phyloP scores from a whole-genome alignment of 768 basidiomycete genomes.

The Candolleomyces eurysporus region DNA sequence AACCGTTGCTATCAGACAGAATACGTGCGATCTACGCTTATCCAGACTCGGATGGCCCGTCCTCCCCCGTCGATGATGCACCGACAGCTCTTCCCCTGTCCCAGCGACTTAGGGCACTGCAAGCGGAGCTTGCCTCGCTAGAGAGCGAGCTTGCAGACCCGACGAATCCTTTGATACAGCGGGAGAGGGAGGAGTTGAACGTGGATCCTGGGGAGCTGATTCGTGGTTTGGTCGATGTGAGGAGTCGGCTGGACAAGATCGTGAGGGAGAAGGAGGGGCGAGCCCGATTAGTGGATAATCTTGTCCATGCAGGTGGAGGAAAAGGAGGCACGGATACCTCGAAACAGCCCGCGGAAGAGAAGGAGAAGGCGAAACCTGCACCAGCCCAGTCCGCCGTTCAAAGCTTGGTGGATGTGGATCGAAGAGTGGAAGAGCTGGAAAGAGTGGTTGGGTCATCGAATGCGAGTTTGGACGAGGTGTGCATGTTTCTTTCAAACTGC shows the following conservation, averaged over 20 bases:
- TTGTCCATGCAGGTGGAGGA: constrained; percentile 38
- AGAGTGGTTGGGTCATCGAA: constrained; percentile 79
- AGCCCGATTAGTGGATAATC: constrained; percentile 57
- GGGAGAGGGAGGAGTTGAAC: constrained; percentile 56
- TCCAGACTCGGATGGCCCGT: constrained; percentile 61
- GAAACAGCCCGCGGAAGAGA: constrained; percentile 6
- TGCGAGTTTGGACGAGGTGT: constrained; percentile 73
- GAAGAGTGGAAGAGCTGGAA: constrained; percentile 81
- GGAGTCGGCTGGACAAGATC: constrained; percentile 66
- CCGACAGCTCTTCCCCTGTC: constrained; percentile 48
- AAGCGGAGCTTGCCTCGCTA: constrained; percentile 75
- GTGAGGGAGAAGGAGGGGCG: constrained; percentile 64
- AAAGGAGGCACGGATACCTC: constrained; percentile 8
- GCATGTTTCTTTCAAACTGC: not conserved
- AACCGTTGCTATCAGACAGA: constrained; percentile 33
- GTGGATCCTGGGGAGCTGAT: constrained; percentile 76
- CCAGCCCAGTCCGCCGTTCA: constrained; percentile 39
- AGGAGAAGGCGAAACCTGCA: constrained; percentile 4
- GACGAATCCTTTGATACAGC: constrained; percentile 63
- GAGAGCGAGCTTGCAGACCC: constrained; percentile 84
- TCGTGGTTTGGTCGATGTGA: constrained; percentile 72
- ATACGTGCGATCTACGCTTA: constrained; percentile 63
- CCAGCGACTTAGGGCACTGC: constrained; percentile 61
- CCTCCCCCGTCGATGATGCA: constrained; percentile 35
- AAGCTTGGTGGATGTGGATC: constrained; percentile 73